These are phyloP conservation scores for Ascochyta pisi DNA, from an alignment of 2,329 filamentous ascomycete genomes.

Conservation along the genomic window DNA sequence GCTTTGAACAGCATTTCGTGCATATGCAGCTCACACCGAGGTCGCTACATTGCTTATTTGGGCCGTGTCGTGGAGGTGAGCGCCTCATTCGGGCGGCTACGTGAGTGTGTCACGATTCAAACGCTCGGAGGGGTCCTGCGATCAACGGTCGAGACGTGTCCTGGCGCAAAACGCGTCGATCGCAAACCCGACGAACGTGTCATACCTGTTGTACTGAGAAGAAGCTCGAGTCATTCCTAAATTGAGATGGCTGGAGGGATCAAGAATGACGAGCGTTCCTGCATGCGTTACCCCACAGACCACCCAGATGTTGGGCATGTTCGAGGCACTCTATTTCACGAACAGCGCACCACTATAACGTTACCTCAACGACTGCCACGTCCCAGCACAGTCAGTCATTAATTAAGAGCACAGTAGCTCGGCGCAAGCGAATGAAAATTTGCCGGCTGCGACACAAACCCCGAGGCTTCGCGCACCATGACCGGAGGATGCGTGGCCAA, in stretches of 20 bases:
- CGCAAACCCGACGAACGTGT: neutral
- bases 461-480: no score
- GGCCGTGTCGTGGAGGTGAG: neutral
- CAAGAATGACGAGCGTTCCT: neutral
- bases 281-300: neutral
- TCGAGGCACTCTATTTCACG: neutral
- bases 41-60: slow-evolving; percentile 9
- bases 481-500: neutral
- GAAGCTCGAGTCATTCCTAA: slow-evolving; percentile 1
- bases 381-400: neutral
- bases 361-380: neutral
- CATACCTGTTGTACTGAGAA: neutral
- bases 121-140: neutral
- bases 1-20: slow-evolving; percentile 4
- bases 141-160: neutral
- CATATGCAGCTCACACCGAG: slow-evolving; percentile 13
- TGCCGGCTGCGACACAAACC: no score
- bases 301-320: neutral
- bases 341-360: neutral
- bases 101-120: neutral
- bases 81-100: slow-evolving; percentile 1
- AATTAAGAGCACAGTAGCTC: no score
- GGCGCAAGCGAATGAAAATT: no score
- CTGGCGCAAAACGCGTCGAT: neutral
- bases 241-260: slow-evolving; percentile 7